A percentile compares a stretch with the other conserved stretches of the same genome.
Evolutionary conservation across 371 early-diverging fungal species (phyloP).

Genomic region (Rhizopus stolonifer): DNA sequence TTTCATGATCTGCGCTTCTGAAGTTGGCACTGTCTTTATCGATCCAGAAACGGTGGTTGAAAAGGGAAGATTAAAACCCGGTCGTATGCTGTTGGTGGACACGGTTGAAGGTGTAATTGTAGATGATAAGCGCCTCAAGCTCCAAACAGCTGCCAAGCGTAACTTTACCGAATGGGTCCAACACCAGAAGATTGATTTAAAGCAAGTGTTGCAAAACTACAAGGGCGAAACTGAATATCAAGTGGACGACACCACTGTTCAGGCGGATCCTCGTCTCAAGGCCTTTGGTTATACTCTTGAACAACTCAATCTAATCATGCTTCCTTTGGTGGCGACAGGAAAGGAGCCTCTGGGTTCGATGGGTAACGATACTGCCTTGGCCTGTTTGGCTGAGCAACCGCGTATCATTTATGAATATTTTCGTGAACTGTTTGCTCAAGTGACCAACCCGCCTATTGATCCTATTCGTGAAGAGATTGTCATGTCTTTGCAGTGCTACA

Average conservation of each 20-base stretch:
- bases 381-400: slow-evolving; percentile 88
- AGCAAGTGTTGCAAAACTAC: too few relatives aligned
- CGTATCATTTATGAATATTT: slow-evolving; percentile 94
- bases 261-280: slow-evolving; percentile 79
- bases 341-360: slow-evolving; percentile 97
- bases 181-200: slow-evolving; percentile 74
- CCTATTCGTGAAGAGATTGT: slow-evolving; percentile 97
- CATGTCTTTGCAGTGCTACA: slow-evolving; percentile 93
- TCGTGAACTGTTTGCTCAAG: slow-evolving; percentile 96
- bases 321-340: slow-evolving; percentile 85
- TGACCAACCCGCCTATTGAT: slow-evolving; percentile 97
- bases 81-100: slow-evolving; percentile 95
- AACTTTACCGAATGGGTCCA: slow-evolving; percentile 86
- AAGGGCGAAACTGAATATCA: too few relatives aligned
- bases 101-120: slow-evolving; percentile 88
- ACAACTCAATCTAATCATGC: slow-evolving; percentile 84
- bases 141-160: slow-evolving; percentile 62
- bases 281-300: slow-evolving; percentile 94
- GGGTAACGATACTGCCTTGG: slow-evolving; percentile 95
- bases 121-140: slow-evolving; percentile 88
- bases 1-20: slow-evolving; percentile 97
- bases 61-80: slow-evolving; percentile 96
- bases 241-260: slow-evolving; percentile 49
- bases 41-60: slow-evolving; percentile 77
- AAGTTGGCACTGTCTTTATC: slow-evolving; percentile 89